Conservation (phyloP, 768 basidiomycete genomes). For the Sporobolomyces pararoseus region DNA sequence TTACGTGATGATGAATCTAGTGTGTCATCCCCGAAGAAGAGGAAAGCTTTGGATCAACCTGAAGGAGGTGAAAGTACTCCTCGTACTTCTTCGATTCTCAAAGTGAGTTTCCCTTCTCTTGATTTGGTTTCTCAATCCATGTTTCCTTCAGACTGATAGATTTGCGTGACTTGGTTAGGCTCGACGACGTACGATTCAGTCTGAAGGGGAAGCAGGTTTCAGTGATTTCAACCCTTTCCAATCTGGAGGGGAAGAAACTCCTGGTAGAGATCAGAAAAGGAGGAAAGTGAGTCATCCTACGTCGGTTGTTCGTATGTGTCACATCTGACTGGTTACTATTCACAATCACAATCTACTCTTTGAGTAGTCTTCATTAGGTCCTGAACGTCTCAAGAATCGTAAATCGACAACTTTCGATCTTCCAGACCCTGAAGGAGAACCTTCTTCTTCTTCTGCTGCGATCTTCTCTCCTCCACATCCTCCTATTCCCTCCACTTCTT, state of each 20-base stretch:
- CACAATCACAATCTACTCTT: no score
- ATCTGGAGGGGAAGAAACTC: slow-evolving; percentile 35
- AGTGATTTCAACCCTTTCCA: slow-evolving; percentile 42
- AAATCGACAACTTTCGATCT: neutral
- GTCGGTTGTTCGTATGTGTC: neutral
- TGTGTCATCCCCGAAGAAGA: neutral
- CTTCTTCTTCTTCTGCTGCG: no score
- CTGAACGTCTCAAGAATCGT: neutral
- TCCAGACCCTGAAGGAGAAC: neutral
- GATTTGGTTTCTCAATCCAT: neutral
- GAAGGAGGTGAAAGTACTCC: slow-evolving; percentile 1
- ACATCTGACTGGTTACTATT: no score
- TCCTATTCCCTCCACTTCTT: neutral
- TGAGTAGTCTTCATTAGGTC: slow-evolving; percentile 32
- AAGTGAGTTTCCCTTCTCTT: neutral
- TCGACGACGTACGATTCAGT: slow-evolving; percentile 14
- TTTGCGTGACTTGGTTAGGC: neutral
- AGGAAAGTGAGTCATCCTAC: slow-evolving; percentile 35
- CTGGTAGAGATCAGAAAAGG: slow-evolving; percentile 17
- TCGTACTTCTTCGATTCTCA: slow-evolving; percentile 1
- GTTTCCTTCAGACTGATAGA: no score
- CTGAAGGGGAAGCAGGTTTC: slow-evolving; percentile 25
- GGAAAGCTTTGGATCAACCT: neutral
- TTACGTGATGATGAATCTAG: neutral
- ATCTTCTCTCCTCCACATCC: no score